These are phyloP conservation scores for Protostelium mycophagum DNA, from an alignment of 78 protist species.

Conservation along the genomic window DNA sequence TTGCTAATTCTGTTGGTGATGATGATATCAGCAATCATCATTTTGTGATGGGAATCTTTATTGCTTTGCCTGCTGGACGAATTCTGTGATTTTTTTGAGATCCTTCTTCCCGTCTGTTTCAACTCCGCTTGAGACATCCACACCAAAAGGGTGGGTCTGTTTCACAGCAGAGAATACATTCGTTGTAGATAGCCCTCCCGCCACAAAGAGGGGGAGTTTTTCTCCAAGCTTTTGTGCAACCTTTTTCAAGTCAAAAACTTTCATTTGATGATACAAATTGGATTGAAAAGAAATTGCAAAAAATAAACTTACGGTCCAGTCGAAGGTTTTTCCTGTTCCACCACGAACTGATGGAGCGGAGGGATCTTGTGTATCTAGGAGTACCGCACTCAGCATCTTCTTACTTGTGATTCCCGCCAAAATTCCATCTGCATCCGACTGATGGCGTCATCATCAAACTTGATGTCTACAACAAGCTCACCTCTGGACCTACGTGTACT, in stretches of 20 bases:
- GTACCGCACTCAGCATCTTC: neutral
- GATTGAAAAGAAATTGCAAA: too few relatives aligned
- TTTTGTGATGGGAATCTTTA: too few relatives aligned
- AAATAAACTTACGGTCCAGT: neutral
- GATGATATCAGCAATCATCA: too few relatives aligned
- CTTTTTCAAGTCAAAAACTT: neutral
- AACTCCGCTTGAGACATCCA: conserved; percentile 53
- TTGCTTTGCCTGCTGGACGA: conserved; percentile 10
- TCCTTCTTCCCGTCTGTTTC: conserved; percentile 45
- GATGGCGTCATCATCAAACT: neutral
- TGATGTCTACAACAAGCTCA: neutral
- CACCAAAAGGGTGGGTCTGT: conserved; percentile 7
- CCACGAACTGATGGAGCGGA: neutral
- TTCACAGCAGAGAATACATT: conserved; percentile 22
- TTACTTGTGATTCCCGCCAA: neutral
- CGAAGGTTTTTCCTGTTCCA: conserved; percentile 7
- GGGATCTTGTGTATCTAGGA: conserved; percentile 7
- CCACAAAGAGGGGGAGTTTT: conserved; percentile 4
- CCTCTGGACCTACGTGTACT: conserved; percentile 5
- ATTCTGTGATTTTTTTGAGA: conserved; percentile 11
- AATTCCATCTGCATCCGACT: neutral
- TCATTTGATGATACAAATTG: too few relatives aligned
- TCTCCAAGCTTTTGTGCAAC: neutral
- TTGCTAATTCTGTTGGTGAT: too few relatives aligned
- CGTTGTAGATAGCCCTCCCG: conserved; percentile 19